Base-by-base conservation (phyloP, 495 filamentous ascomycete genomes). In the Aspergillus wentii region DNA sequence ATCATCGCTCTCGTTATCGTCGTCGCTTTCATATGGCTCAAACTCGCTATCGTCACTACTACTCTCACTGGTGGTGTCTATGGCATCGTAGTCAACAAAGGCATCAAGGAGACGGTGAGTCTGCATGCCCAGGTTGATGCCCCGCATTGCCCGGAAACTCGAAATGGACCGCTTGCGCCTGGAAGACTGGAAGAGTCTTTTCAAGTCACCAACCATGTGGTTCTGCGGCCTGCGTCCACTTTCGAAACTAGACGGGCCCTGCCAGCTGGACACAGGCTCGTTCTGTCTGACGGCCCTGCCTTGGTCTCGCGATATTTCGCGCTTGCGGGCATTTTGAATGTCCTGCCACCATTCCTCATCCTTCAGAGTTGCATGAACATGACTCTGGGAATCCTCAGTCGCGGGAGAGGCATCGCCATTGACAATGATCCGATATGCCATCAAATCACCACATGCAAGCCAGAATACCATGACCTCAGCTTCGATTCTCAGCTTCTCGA, bases 301-400 rank as follows among this genome's bases (percentile, higher is more conserved):
- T n/a, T n/a, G 3, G 44, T 39, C 9, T 45, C 43, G 15, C 57
- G 43, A 17, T 46, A 38, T n/a, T n/a, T n/a, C n/a, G 23, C 46
- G 59, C 20, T 70, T 71, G 31, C 85, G 72, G 23, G 78, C 62
- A 40, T 56, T 69, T 43, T 78, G 72, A n/a, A 91, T 61, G 26
- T 87, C 83, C 41, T 82, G 73, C 88, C 88, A 94, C 88, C 88
- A 94, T 25, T 79, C 80, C 48, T 92, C 79, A 11, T 80, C 72
- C 39, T 74, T 72, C 29, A 92, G 55, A 28, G 74, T 68, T 8
- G 72, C 65, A 26, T 83, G 67, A 16, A 88, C 78, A 11, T 69
- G 52, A 10, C 59, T 56, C 14, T 68, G 64, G 1, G 69, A 63
- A 27, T 79, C 74, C 6, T 59, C 56, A 33, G 54, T 61, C 4